A percentile compares a stretch with the other conserved stretches of the same genome.
Conservation (phyloP, 306 rosid species). For the Prunus salicina region DNA sequence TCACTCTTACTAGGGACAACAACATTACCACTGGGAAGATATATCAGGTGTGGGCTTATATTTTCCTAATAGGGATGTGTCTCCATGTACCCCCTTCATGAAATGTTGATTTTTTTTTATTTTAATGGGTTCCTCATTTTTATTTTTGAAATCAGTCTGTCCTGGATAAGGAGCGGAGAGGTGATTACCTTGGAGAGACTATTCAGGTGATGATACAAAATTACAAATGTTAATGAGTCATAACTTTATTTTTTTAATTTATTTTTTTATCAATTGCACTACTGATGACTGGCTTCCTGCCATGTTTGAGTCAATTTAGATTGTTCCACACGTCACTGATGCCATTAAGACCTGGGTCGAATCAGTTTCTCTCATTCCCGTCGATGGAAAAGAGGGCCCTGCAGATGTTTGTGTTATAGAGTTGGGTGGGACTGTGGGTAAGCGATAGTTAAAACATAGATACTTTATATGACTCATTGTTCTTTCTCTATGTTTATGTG, state of each 20-base stretch:
- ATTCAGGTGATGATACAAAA: constrained; percentile 67
- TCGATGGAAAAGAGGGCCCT: no score
- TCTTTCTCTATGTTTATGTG: background rate
- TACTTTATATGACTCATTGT: constrained; percentile 21
- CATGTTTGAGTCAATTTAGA: constrained; percentile 22
- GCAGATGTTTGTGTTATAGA: constrained; percentile 99
- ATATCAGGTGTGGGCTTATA: constrained; percentile 56
- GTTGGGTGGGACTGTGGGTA: constrained; percentile 98
- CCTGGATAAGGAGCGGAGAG: constrained; percentile 88
- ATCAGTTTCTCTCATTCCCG: no score
- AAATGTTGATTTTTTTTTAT: background rate
- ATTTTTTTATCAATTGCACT: constrained; percentile 3
- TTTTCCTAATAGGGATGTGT: background rate
- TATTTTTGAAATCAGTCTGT: constrained; percentile 56
- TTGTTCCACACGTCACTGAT: no score
- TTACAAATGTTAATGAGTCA: constrained; percentile 6
- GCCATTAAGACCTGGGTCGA: no score
- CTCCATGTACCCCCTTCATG: background rate
- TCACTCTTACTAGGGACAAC: constrained; percentile 82
- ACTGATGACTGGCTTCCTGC: constrained; percentile 13
- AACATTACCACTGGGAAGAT: constrained; percentile 95
- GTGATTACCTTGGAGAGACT: constrained; percentile 97
- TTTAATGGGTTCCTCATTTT: background rate
- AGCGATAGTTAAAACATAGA: constrained; percentile 11
- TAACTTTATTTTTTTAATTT: background rate